Percentiles rank a stretch among this genome's conserved stretches.
Conservation (phyloP, 768 basidiomycete species). For the Amanita jacksonii region DNA sequence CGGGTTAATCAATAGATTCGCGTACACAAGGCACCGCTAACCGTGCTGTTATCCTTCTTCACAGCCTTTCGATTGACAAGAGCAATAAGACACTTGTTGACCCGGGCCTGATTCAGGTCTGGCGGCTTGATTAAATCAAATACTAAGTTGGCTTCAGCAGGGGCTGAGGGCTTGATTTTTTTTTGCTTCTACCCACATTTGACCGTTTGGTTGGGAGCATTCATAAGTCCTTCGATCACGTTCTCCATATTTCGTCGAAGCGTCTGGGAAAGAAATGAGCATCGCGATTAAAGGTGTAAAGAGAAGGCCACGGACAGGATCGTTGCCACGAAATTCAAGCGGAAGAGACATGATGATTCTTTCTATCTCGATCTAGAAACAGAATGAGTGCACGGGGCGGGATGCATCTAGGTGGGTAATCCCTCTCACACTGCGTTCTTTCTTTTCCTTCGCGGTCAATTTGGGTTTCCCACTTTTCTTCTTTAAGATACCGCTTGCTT, state of each 20-base stretch:
- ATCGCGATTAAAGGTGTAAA: neutral
- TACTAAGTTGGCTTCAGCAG: neutral
- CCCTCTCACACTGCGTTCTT: slow-evolving; percentile 57
- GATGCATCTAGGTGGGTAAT: too few species aligned
- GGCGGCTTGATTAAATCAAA: slow-evolving; percentile 65
- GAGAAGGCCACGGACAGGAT: slow-evolving; percentile 74
- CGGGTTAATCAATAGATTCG: neutral
- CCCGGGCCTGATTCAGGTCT: slow-evolving; percentile 81
- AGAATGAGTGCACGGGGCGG: too few species aligned
- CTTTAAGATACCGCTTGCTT: slow-evolving; percentile 33
- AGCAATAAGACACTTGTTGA: slow-evolving; percentile 90
- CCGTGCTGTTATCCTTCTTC: slow-evolving; percentile 59
- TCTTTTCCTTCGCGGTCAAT: slow-evolving; percentile 72
- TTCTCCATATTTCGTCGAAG: slow-evolving; percentile 72
- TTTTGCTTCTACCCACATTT: too few species aligned
- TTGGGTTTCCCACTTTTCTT: slow-evolving; percentile 57
- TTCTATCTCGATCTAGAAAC: slow-evolving; percentile 47
- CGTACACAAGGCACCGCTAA: slow-evolving; percentile 19
- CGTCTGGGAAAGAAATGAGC: slow-evolving; percentile 29
- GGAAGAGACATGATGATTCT: slow-evolving; percentile 69
- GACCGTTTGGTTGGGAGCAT: slow-evolving; percentile 47
- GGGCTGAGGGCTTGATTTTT: too few species aligned
- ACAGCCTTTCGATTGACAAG: slow-evolving; percentile 83
- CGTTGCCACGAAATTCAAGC: slow-evolving; percentile 83
- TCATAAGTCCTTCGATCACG: slow-evolving; percentile 70